Base-by-base conservation (phyloP, 2,329 filamentous ascomycete genomes). In the Fusarium duplospermum region DNA sequence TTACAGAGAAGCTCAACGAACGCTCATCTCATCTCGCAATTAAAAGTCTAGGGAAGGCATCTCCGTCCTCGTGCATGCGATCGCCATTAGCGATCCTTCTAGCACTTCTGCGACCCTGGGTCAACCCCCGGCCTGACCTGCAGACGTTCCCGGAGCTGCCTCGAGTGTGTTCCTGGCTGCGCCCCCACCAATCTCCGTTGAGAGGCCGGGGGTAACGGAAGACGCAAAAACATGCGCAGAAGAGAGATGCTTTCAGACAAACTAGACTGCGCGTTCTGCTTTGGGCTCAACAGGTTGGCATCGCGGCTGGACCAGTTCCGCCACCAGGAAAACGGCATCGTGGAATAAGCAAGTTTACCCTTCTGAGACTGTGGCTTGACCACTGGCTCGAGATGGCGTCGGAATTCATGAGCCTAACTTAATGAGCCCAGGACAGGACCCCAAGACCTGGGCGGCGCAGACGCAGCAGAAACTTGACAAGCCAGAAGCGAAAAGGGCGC, bases 111-210 rank as follows among this genome's bases (percentile, higher is more conserved):
- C 27, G 62, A 62, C 50, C 71, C 62, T 63, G 64, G 63, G 33
- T 45, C 36, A 35, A 64, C 59, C 72, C 72, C 71, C 54, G 54
- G 71, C 54, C 66, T 20, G 20, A 40, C 58, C 52, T 64, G 59
- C 71, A 74, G 67, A 61, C 66, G 71, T 73, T 73, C 67, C 62
- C 31, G 60, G 50, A 35, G 33, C 36, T 35, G 18, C 24, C 67
- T 42, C 50, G 36, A 22, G 24, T 50, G 24, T 50, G 63, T 62
- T 54, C 71, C 63, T 58, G 62, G 38, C 61, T 73, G 52, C 54
- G 61, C 54, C 69, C 66, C 72, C 72, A 73, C 69, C 66, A 68
- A 75, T 75, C 73, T 75, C 72, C 72, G 72, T 73, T 45, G 59
- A 63, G 16, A 40, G 33, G 18, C 52, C 52, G 47, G 47, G 47